Base-by-base conservation (phyloP, 1,284 basidiomycete genomes). In the Testicularia cyperi region DNA sequence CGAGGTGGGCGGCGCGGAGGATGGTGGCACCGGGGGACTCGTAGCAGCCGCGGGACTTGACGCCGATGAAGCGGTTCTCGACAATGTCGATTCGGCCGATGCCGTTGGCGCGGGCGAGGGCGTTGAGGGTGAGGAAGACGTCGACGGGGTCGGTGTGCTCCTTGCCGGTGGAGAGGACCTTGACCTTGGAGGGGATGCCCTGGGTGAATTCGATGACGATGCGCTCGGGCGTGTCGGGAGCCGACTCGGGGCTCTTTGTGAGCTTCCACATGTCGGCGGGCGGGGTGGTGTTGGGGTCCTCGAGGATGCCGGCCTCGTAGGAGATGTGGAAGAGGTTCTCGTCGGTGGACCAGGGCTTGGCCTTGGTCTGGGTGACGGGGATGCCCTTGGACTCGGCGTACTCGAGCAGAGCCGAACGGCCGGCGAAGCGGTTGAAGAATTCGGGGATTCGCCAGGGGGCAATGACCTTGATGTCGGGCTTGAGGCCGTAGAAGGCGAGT, bases 311-410 rank as follows among this genome's bases (percentile, higher is more conserved):
- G 23, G 94, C 94, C 80, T 99, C 94, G 81, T 97, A 98, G 18
- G 92, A 98, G 79, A 97, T 98, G 82, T 99, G 94, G 86, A 95
- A 96, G 45, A 98, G 82, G 81, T 98, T 98, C 81, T 97, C 95
- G 78, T 75, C 73, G 13, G 94, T 99, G 9, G 92, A 97, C 95
- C 95, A 99, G 26, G 95, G 94, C 81, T 98, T 97, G 53, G 92
- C 84, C 31, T 89, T 85, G 48, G 94, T 99, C 81, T 99, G 94
- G 65, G 86, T 83, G 52, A 98, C 92, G 47, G 92, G 91, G 65
- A 98, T 96, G 42, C 84, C 81, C 79, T 92, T 91, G 75, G 89
- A 81, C 18, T 86, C 86, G 31, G 94, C 95, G 74, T 87, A 99
- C 40, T 86, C 83, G 62, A 99, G 86, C 52, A 99, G 86, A 19